These are phyloP conservation scores for Mayamaea pseudoterrestris DNA, from an alignment of 108 stramenopile species.

Conservation along the genomic window DNA sequence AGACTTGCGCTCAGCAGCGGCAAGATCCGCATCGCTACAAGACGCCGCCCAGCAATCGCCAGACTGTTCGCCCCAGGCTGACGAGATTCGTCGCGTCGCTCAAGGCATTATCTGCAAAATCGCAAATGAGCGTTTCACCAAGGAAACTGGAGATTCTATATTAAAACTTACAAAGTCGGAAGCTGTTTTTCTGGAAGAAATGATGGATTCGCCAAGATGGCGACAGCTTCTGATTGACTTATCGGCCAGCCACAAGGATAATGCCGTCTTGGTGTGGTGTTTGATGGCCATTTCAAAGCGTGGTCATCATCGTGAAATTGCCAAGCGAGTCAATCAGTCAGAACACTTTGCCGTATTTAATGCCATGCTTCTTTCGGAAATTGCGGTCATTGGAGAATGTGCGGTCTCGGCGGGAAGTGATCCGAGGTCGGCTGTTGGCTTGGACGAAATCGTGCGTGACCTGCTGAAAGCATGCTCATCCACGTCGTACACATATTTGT, in stretches of 20 bases:
- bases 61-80: conserved; percentile 22
- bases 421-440: conserved; percentile 22
- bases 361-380: conserved; percentile 64
- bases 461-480: conserved; percentile 64
- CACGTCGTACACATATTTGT: conserved; percentile 72
- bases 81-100: conserved; percentile 45
- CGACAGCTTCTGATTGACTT: conserved; percentile 74
- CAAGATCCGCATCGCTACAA: background rate
- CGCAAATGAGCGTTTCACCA: conserved; percentile 66
- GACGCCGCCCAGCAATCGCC: background rate
- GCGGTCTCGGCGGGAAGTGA: conserved; percentile 42
- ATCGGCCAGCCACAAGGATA: conserved; percentile 63
- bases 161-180: conserved; percentile 51
- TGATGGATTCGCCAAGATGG: conserved; percentile 72
- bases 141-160: conserved; percentile 54
- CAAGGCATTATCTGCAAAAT: conserved; percentile 52
- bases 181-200: conserved; percentile 67
- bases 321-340: conserved; percentile 69
- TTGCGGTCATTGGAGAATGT: conserved; percentile 39
- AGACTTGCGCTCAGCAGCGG: conserved; percentile 26
- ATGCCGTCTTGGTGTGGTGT: conserved; percentile 67
- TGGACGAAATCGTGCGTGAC: conserved; percentile 47
- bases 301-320: conserved; percentile 79
- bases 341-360: conserved; percentile 80
- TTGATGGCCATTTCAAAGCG: conserved; percentile 59